Evolutionary conservation across 116 monocot species (phyloP).

Genomic region (Dioscorea cayenensis): DNA sequence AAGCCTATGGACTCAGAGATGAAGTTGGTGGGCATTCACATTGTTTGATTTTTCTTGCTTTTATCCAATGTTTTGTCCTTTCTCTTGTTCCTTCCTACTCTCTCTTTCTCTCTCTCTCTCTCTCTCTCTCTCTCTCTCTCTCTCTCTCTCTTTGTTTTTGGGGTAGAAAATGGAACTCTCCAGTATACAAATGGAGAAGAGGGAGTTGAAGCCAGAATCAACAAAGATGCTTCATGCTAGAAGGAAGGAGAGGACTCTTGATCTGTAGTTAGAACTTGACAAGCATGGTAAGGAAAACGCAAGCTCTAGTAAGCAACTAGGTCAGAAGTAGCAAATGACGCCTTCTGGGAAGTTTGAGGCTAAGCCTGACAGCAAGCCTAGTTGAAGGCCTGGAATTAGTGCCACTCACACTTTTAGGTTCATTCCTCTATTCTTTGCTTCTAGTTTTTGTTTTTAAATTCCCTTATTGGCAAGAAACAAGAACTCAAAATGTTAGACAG

Average conservation of each 20-base stretch:
- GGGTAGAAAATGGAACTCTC: neutral
- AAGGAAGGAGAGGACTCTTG: constrained; percentile 26
- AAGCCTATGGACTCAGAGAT: constrained; percentile 23
- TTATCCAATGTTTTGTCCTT: neutral
- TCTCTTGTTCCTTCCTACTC: constrained; percentile 2
- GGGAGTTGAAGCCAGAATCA: constrained; percentile 10
- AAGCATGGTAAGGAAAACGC: constrained; percentile 34
- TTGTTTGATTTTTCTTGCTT: neutral
- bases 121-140: neutral
- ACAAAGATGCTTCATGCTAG: constrained; percentile 15
- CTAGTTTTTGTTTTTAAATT: too few species aligned
- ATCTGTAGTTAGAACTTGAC: constrained; percentile 55
- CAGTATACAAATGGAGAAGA: constrained; percentile 12
- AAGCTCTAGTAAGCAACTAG: constrained; percentile 16
- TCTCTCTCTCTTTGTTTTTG: neutral
- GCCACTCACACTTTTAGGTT: too few species aligned
- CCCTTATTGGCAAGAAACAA: too few species aligned
- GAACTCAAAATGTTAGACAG: too few species aligned
- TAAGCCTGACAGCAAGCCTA: constrained; percentile 38
- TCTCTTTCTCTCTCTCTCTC: too few species aligned
- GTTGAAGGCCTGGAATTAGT: too few species aligned
- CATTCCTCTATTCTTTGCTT: too few species aligned
- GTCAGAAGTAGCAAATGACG: constrained; percentile 33
- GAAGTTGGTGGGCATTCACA: constrained; percentile 34
- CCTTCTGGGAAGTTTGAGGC: constrained; percentile 23